Evolutionary conservation across 1,284 basidiomycete species (phyloP).

Genomic region (Cryptococcus sp.): DNA sequence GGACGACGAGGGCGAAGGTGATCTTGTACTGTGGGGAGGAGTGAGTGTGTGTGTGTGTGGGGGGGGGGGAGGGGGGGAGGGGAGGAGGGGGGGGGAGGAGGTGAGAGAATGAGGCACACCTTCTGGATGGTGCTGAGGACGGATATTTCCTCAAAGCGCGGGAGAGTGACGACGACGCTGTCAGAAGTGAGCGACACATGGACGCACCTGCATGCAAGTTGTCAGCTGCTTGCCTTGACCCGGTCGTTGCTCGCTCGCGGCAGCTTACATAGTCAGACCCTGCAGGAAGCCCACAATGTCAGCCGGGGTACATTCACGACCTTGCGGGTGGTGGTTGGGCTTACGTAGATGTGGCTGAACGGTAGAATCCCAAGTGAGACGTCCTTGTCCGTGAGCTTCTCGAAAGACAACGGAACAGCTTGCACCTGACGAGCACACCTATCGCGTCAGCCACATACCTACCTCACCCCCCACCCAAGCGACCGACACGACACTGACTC

Average conservation of each 20-base stretch:
- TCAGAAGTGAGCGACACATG: slow-evolving; percentile 62
- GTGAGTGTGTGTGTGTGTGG: neutral
- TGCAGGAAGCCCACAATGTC: neutral
- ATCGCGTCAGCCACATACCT: too few relatives aligned
- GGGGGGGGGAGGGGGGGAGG: too few relatives aligned
- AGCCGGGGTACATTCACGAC: slow-evolving; percentile 24
- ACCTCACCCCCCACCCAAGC: neutral
- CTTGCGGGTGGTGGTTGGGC: neutral
- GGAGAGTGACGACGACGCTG: slow-evolving; percentile 63
- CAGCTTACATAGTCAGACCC: slow-evolving; percentile 22
- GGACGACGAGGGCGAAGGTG: slow-evolving; percentile 67
- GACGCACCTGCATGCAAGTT: slow-evolving; percentile 40
- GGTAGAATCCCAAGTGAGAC: slow-evolving; percentile 60
- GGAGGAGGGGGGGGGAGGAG: slow-evolving; percentile 43
- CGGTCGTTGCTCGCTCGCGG: too few relatives aligned
- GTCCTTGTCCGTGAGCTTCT: slow-evolving; percentile 49
- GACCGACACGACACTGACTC: neutral
- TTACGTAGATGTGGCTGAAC: slow-evolving; percentile 50
- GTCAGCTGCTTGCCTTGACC: too few relatives aligned
- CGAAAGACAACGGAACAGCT: slow-evolving; percentile 26
- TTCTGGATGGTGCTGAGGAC: slow-evolving; percentile 68
- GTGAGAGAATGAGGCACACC: slow-evolving; percentile 39
- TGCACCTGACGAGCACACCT: slow-evolving; percentile 20
- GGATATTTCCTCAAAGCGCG: slow-evolving; percentile 57
- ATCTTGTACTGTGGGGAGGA: slow-evolving; percentile 59